Percentiles rank a stretch among this genome's conserved stretches.
These are phyloP conservation scores for Babesia gibsoni DNA, from an alignment of 169 alveolate species.

Conservation along the genomic window DNA sequence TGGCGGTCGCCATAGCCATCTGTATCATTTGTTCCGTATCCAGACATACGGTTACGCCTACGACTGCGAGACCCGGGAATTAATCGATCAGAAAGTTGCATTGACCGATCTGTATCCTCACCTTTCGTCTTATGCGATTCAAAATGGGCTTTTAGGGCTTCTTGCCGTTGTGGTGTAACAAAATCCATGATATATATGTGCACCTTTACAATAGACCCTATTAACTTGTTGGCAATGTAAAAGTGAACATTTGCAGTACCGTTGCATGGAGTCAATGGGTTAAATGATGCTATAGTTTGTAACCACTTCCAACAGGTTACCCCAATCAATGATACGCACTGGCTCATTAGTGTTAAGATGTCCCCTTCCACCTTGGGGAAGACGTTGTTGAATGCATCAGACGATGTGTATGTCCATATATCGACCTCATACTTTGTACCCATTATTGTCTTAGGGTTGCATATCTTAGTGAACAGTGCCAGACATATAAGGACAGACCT, in stretches of 20 bases:
- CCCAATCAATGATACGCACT: not conserved
- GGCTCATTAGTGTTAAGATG: conserved; percentile 3
- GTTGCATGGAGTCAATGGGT: conserved; percentile 30
- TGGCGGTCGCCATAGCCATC: not conserved
- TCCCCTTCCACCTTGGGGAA: not conserved
- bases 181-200: conserved; percentile 39
- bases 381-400: not conserved
- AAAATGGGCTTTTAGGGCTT: conserved; percentile 25
- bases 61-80: conserved; percentile 4
- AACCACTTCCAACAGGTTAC: conserved; percentile 61
- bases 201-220: conserved; percentile 42
- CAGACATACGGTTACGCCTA: not conserved
- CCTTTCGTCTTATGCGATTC: not conserved
- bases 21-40: not conserved
- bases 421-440: not conserved
- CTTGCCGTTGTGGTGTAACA: conserved; percentile 42
- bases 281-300: conserved; percentile 19
- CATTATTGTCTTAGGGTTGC: conserved; percentile 40
- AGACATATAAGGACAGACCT: conserved; percentile 40
- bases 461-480: conserved; percentile 35
- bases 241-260: conserved; percentile 52
- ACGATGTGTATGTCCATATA: not conserved
- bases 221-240: conserved; percentile 35
- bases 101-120: not conserved
- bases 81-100: not conserved